Percentiles rank a stretch among this genome's conserved stretches.
These are phyloP conservation scores for Amylostereum areolatum DNA, from an alignment of 1,284 basidiomycete species.

Conservation along the genomic window DNA sequence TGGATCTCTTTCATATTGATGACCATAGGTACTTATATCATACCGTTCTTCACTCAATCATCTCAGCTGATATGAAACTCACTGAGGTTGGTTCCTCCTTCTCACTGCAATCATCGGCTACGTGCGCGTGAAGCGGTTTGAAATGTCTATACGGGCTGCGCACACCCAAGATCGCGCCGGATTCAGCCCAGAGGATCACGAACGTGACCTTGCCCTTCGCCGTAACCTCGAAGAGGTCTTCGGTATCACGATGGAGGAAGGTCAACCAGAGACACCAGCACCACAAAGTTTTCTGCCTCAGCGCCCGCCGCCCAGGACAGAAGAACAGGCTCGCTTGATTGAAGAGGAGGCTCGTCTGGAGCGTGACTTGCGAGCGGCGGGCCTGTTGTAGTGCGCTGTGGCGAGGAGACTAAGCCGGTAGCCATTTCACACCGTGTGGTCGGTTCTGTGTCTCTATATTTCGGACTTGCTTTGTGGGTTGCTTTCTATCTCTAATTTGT, in stretches of 20 bases:
- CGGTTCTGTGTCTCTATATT: no score
- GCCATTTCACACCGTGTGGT: no score
- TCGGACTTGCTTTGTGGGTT: no score
- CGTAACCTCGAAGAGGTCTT: conserved; percentile 44
- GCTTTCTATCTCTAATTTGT: no score
- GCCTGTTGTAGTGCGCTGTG: conserved; percentile 44
- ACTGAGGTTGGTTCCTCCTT: conserved; percentile 81
- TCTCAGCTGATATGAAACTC: conserved; percentile 2
- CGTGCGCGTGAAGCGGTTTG: conserved; percentile 83
- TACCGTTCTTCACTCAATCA: background rate
- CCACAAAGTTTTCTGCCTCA: conserved; percentile 4
- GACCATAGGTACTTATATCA: conserved; percentile 59
- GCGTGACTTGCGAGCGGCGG: conserved; percentile 48
- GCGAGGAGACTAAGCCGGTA: no score
- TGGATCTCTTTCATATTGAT: conserved; percentile 91
- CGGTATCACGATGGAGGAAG: conserved; percentile 28
- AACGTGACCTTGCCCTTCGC: conserved; percentile 40
- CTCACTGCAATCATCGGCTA: conserved; percentile 75
- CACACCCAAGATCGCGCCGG: conserved; percentile 22
- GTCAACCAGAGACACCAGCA: conserved; percentile 15
- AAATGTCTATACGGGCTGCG: conserved; percentile 50
- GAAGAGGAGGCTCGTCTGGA: conserved; percentile 41
- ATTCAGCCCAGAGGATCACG: conserved; percentile 35
- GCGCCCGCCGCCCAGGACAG: conserved; percentile 9
- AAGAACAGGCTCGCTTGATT: conserved; percentile 8